A percentile compares a stretch with the other conserved stretches of the same genome.
phyloP scores from a whole-genome alignment of 2,329 filamentous ascomycete species.

The Cladosporium sp. region DNA sequence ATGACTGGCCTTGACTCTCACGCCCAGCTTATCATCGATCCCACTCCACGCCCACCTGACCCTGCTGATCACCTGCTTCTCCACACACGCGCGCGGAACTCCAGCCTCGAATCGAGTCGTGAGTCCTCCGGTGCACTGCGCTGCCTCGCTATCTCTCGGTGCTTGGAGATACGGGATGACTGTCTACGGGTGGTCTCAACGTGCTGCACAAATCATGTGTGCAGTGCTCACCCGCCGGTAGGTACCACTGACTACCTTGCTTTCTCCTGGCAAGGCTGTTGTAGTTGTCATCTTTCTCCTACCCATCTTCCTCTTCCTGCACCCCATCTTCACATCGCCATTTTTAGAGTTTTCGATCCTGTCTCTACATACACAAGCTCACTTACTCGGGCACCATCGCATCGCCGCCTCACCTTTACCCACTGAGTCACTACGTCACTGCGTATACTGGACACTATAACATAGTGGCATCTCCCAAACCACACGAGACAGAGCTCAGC shows the following conservation, averaged over 20 bases:
- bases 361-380: neutral
- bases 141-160: slow-evolving; percentile 1
- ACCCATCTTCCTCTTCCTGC: neutral
- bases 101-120: slow-evolving; percentile 3
- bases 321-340: neutral
- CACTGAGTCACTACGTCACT: neutral
- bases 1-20: slow-evolving; percentile 6
- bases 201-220: slow-evolving; percentile 1
- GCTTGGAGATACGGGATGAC: neutral
- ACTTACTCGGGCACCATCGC: slow-evolving; percentile 4
- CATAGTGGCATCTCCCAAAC: neutral
- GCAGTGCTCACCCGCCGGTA: neutral
- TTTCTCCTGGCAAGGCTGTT: neutral
- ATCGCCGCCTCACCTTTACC: neutral
- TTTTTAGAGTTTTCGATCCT: slow-evolving; percentile 9
- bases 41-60: slow-evolving; percentile 16
- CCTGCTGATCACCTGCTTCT: slow-evolving; percentile 12
- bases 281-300: neutral
- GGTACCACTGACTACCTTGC: neutral
- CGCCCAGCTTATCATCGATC: slow-evolving; percentile 7
- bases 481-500: neutral
- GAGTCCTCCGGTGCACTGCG: neutral
- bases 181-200: neutral
- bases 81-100: slow-evolving; percentile 5
- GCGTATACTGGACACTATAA: neutral